Percentiles rank a stretch among this genome's conserved stretches.
phyloP scores from a whole-genome alignment of 2,329 filamentous ascomycete species.

The Amauroascus verrucosus region DNA sequence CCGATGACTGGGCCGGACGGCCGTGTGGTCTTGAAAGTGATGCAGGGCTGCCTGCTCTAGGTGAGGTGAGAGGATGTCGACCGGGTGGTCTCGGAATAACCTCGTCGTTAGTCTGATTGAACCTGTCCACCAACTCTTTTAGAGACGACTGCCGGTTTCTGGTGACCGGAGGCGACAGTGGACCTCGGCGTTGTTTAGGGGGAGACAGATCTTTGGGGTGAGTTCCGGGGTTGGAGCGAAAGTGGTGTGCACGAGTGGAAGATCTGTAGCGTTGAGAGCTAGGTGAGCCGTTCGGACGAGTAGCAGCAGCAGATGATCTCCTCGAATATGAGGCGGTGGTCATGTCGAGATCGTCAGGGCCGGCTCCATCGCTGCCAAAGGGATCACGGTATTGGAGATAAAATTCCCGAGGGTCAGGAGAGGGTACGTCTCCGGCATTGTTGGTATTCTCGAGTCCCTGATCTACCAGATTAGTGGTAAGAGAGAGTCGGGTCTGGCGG shows the following conservation, averaged over 20 bases:
- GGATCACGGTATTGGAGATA: slow-evolving; percentile 39
- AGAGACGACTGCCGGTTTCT: slow-evolving; percentile 54
- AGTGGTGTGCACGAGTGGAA: slow-evolving; percentile 18
- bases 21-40: slow-evolving; percentile 20
- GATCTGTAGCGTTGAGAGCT: slow-evolving; percentile 12
- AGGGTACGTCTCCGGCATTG: slow-evolving; percentile 21
- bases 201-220: slow-evolving; percentile 9
- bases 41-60: slow-evolving; percentile 29
- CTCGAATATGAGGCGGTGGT: slow-evolving; percentile 16
- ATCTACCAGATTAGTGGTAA: slow-evolving; percentile 18
- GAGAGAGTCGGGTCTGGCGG: slow-evolving; percentile 19
- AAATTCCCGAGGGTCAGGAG: slow-evolving; percentile 43
- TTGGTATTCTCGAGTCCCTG: slow-evolving; percentile 17
- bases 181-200: slow-evolving; percentile 18
- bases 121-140: slow-evolving; percentile 68
- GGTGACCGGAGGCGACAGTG: slow-evolving; percentile 14
- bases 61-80: slow-evolving; percentile 24
- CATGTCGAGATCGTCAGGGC: slow-evolving; percentile 17
- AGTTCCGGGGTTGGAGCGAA: slow-evolving; percentile 28
- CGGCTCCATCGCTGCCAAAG: slow-evolving; percentile 23
- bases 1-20: slow-evolving; percentile 20
- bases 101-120: slow-evolving; percentile 54
- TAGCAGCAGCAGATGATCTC: slow-evolving; percentile 9
- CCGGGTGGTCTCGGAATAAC: slow-evolving; percentile 33
- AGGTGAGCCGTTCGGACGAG: slow-evolving; percentile 10